These are phyloP conservation scores for Termitomyces sp. DNA, from an alignment of 768 basidiomycete genomes.

Conservation along the genomic window DNA sequence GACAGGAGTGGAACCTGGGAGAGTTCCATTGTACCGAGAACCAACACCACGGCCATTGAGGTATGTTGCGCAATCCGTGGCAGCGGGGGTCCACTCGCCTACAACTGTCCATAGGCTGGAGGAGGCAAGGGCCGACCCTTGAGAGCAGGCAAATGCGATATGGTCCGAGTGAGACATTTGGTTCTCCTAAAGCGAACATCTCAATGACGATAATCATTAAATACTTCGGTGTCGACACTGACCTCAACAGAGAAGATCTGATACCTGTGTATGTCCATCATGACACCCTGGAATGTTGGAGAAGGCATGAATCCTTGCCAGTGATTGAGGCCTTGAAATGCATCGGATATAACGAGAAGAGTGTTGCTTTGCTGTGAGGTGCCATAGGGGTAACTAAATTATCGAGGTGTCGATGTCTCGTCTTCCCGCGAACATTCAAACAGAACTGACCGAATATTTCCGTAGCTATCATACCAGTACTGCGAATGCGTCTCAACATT, in stretches of 20 bases:
- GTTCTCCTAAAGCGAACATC: conserved; percentile 33
- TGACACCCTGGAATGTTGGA: conserved; percentile 59
- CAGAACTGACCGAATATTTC: conserved; percentile 57
- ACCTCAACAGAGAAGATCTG: conserved; percentile 67
- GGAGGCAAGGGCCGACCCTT: conserved; percentile 38
- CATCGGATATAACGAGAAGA: conserved; percentile 70
- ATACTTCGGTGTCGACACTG: conserved; percentile 17
- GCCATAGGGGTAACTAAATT: conserved; percentile 30
- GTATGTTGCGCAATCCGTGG: conserved; percentile 76
- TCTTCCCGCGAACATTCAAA: background rate
- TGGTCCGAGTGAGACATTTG: conserved; percentile 48
- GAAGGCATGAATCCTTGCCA: conserved; percentile 62
- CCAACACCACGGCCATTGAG: conserved; percentile 81
- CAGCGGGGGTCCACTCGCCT: conserved; percentile 84
- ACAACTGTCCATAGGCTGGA: conserved; percentile 79
- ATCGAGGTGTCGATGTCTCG: conserved; percentile 1
- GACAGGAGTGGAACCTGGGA: conserved; percentile 57
- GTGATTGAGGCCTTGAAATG: conserved; percentile 70
- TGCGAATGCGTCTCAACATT: conserved; percentile 25
- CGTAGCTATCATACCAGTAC: conserved; percentile 75
- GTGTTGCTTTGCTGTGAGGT: conserved; percentile 53
- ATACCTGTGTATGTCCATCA: conserved; percentile 79
- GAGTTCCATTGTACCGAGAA: conserved; percentile 62
- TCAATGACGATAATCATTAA: no score
- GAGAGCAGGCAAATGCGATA: conserved; percentile 55